A percentile compares a stretch with the other conserved stretches of the same genome.
Conservation (phyloP, 805 yeast species). For the Millerozyma miso region DNA sequence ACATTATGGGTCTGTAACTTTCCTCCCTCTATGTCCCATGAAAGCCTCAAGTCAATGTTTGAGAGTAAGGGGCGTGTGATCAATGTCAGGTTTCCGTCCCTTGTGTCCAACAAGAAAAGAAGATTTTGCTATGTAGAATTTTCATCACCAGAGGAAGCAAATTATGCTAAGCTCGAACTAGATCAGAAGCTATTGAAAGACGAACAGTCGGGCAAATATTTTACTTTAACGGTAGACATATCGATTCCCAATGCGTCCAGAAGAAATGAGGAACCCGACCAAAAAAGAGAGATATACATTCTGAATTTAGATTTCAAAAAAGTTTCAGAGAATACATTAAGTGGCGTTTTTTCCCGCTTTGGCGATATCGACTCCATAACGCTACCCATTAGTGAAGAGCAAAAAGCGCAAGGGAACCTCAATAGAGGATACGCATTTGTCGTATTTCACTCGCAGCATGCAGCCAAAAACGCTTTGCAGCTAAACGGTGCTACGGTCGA, state of each 20-base stretch:
- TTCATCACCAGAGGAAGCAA: slow-evolving; percentile 38
- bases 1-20: slow-evolving; percentile 74
- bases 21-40: slow-evolving; percentile 50
- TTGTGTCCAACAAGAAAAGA: slow-evolving; percentile 49
- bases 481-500: slow-evolving; percentile 39
- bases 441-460: slow-evolving; percentile 38
- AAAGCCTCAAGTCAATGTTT: slow-evolving; percentile 40
- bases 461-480: slow-evolving; percentile 45
- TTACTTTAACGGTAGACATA: slow-evolving; percentile 49
- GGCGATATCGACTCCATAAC: slow-evolving; percentile 53
- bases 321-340: slow-evolving; percentile 36
- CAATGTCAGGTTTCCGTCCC: slow-evolving; percentile 62
- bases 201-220: slow-evolving; percentile 17
- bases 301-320: slow-evolving; percentile 47
- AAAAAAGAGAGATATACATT: slow-evolving; percentile 55
- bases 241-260: slow-evolving; percentile 48
- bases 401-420: slow-evolving; percentile 23
- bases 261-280: slow-evolving; percentile 43
- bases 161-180: slow-evolving; percentile 35
- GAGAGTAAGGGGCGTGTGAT: slow-evolving; percentile 35
- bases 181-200: slow-evolving; percentile 37
- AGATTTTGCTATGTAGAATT: slow-evolving; percentile 75
- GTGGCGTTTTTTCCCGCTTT: slow-evolving; percentile 38
- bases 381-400: slow-evolving; percentile 41
- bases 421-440: slow-evolving; percentile 70